Evolutionary conservation across 805 yeast genomes (phyloP), one percentile per base, ranked within the genome.

Genomic region (Naumovozyma baii): DNA sequence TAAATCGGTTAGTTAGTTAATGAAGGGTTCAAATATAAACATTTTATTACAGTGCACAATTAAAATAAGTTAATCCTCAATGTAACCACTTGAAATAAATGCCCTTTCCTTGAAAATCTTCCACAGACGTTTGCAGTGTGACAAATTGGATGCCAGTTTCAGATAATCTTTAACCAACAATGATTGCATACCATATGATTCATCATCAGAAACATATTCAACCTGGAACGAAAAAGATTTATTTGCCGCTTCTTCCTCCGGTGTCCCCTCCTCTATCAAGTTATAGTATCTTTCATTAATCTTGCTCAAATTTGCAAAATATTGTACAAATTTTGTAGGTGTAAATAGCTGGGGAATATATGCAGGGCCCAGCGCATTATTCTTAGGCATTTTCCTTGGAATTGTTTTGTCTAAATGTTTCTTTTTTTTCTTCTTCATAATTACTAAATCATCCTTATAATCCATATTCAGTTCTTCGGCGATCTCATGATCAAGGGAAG

Each of bases 301-400:
- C 9, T 59, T 45, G 18, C 66, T 59, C 44, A 85, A 66, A 56
- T 85, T 84, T n/a, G 78, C 70, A 56, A 66, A 85, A 55, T 80
- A 84, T 55, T 83, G 94, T 1, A 76, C 76, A 59, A 79, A 86
- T 43, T 76, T 65, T 31, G 73, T 70, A 0, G 95, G 95, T 0
- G 90, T 69, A 48, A 83, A 83, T 25, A 76, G 54, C 62, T 84
- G 94, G 2, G 78, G 73, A 2, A 63, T 61, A 55, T 80, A 83
- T 0, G 80, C 95, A 2, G 95, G 95, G 0, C 95, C 95, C 30
- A 56, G 1, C 73, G 68, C 16, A 64, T 29, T 41, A 12, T 61
- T 56, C 2, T 46, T 49, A 3, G 92, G 90, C 73, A 69, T 80
- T 61, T 64, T 38, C 66, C 73, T 31, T 70, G 95, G 66, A 64